Conservation (phyloP, 768 basidiomycete species). For the Boletus vinaceobasis region DNA sequence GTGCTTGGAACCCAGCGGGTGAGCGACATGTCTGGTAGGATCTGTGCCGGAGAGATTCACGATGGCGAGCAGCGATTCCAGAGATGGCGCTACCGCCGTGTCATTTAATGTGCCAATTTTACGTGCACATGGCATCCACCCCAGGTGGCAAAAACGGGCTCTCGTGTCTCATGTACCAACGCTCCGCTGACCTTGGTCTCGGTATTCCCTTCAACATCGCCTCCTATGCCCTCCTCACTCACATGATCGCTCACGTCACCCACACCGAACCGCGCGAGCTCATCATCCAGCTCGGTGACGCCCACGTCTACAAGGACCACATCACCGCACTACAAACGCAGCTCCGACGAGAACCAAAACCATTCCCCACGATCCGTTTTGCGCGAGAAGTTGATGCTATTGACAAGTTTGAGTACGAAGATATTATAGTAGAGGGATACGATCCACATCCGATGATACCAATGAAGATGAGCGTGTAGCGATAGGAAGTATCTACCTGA, state of each 20-base stretch:
- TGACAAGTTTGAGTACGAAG: constrained; percentile 76
- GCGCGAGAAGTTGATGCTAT: constrained; percentile 64
- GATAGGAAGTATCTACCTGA: neutral
- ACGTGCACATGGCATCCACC: constrained; percentile 78
- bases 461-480: constrained; percentile 94
- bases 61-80: constrained; percentile 64
- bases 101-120: constrained; percentile 99
- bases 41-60: neutral
- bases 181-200: constrained; percentile 94
- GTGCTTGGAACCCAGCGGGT: constrained; percentile 99
- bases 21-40: constrained; percentile 11
- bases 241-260: constrained; percentile 96
- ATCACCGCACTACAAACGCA: constrained; percentile 83
- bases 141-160: constrained; percentile 60
- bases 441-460: constrained; percentile 77
- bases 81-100: constrained; percentile 97
- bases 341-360: constrained; percentile 68
- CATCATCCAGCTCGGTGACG: constrained; percentile 94
- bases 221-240: constrained; percentile 94
- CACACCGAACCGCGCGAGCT: constrained; percentile 84
- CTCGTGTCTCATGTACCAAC: constrained; percentile 96
- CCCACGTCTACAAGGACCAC: constrained; percentile 94
- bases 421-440: constrained; percentile 86
- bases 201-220: constrained; percentile 99
- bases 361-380: constrained; percentile 82